Base-by-base conservation (phyloP, 2,329 filamentous ascomycete species). In the Eutypella sp. region DNA sequence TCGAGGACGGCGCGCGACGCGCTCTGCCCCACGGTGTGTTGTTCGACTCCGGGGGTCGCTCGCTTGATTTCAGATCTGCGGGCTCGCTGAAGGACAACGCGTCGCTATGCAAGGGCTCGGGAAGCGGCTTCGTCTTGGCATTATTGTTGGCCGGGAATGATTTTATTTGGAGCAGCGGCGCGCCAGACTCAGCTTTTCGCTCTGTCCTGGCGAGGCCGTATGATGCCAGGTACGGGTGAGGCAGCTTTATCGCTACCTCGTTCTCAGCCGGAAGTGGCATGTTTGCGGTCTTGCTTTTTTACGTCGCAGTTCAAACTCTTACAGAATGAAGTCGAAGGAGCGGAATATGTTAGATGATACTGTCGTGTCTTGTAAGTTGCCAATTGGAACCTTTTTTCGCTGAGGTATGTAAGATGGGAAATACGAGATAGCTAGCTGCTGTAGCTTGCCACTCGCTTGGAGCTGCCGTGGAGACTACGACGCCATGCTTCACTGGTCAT, bases 11-110 rank as follows among this genome's bases (percentile, higher is more conserved):
- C 4, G 74, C 75, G 47, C 76, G 72, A 29, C 75, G 67, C n/a
- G 76, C 72, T n/a, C 76, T 68, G 5, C 71, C 76, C 76, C 76
- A 80, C 41, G 74, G 64, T 39, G 73, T 76, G 62, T 80, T 80
- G 63, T 78, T 75, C 47, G 74, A 75, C 38, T 67, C 64, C 31
- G 71, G 58, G 4, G 73, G 73, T 15, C 73, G 64, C 54, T 75
- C 71, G 58, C 69, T 73, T 11, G 72, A 75, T 55, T 74, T 75
- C 44, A 74, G 69, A 51, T 69, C 65, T 29, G 66, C 55, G 29
- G 71, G 73, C 48, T 74, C 69, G 22, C 70, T 67, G 59, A 76
- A 74, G 62, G 61, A 65, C 49, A 76, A 58, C 13, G 56, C 48
- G 42, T 63, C 54, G 52, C 61, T 66, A 57, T 66, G 57, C 20